Evolutionary conservation across 352 stramenopile genomes (phyloP).

Genomic region (Pythium brassicae): DNA sequence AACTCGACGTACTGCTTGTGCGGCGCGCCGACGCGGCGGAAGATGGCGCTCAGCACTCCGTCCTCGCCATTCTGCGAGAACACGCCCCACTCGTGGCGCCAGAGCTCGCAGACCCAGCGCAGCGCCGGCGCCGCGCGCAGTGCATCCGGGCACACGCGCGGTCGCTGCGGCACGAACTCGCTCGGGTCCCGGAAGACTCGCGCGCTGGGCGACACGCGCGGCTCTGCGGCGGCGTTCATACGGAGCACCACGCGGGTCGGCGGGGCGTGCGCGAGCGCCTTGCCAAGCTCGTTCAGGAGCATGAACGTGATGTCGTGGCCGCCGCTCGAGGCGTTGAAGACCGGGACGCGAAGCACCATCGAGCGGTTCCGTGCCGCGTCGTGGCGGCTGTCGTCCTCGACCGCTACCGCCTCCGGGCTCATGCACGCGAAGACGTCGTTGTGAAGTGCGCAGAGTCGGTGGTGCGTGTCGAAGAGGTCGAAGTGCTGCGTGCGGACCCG

Average conservation of each 20-base stretch:
- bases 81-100: slow-evolving; percentile 56
- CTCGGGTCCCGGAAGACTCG: slow-evolving; percentile 16
- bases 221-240: not conserved
- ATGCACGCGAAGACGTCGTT: slow-evolving; percentile 46
- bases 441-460: slow-evolving; percentile 39
- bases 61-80: slow-evolving; percentile 75
- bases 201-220: slow-evolving; percentile 8
- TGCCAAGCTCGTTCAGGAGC: slow-evolving; percentile 45
- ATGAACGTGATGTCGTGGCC: slow-evolving; percentile 31
- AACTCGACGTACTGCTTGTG: slow-evolving; percentile 58
- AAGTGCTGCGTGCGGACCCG: slow-evolving; percentile 39
- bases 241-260: slow-evolving; percentile 18
- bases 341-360: slow-evolving; percentile 26
- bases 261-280: slow-evolving; percentile 21
- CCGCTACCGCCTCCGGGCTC: slow-evolving; percentile 14
- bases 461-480: slow-evolving; percentile 27
- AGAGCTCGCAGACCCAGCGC: slow-evolving; percentile 55
- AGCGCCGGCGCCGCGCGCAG: slow-evolving; percentile 7
- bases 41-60: slow-evolving; percentile 56
- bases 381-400: slow-evolving; percentile 17
- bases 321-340: slow-evolving; percentile 26
- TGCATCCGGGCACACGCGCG: slow-evolving; percentile 15
- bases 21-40: slow-evolving; percentile 35
- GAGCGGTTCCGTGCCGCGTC: slow-evolving; percentile 11
- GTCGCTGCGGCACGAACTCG: slow-evolving; percentile 19